phyloP scores from a whole-genome alignment of 1,284 basidiomycete species.

The Naganishia albida region DNA sequence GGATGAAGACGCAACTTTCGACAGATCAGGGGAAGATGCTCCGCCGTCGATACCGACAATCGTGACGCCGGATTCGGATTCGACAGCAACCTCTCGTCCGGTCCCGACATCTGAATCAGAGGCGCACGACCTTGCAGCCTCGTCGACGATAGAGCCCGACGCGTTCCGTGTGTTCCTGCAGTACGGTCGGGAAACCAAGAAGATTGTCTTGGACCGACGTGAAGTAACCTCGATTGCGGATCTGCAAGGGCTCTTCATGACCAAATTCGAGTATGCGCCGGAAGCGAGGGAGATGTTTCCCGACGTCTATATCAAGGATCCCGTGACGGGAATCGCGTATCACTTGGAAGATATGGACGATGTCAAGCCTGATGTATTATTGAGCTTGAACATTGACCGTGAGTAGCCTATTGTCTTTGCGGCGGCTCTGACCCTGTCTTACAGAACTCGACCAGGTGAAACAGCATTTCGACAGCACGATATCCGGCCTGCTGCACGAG shows the following conservation, averaged over 20 bases:
- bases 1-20: background rate
- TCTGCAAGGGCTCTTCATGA: conserved; percentile 84
- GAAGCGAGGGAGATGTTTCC: conserved; percentile 87
- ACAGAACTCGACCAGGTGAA: conserved; percentile 97
- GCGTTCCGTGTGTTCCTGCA: conserved; percentile 76
- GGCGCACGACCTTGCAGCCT: background rate
- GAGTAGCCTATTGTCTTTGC: conserved; percentile 52
- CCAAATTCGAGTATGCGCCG: conserved; percentile 92
- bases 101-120: background rate
- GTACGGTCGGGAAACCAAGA: conserved; percentile 65
- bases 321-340: conserved; percentile 86
- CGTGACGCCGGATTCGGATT: conserved; percentile 19
- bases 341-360: conserved; percentile 96
- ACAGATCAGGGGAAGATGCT: background rate
- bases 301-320: conserved; percentile 91
- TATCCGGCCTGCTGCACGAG: conserved; percentile 81
- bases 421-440: conserved; percentile 26
- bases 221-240: conserved; percentile 62
- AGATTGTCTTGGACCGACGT: conserved; percentile 25
- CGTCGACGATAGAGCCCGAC: background rate
- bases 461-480: conserved; percentile 91
- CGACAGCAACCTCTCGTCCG: background rate
- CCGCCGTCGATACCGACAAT: conserved; percentile 19
- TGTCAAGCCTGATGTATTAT: conserved; percentile 78
- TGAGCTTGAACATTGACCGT: conserved; percentile 97